Evolutionary conservation across 148 eudicot species (phyloP), one percentile per base, ranked within the genome.

Genomic region (Spergularia marina): DNA sequence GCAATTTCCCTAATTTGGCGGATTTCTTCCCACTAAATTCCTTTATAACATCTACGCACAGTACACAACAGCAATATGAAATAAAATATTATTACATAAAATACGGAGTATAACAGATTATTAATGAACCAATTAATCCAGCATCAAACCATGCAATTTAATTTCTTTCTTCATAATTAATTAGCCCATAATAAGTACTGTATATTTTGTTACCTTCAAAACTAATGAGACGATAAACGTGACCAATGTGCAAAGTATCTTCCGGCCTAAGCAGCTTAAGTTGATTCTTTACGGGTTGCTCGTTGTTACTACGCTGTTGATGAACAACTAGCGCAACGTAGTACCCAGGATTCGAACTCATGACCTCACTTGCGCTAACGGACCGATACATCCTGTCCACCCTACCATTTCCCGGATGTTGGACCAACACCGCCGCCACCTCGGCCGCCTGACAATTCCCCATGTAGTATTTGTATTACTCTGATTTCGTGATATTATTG

Each of bases 361-460:
- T 92, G 84, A 92, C 81, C 65, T 90, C 79, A 15, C 78, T 79
- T 18, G 93, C 97, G 7, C 71, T 80, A 13, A 89, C 78, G 4
- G 93, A 73, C 81, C 81, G 73, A 77, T 85, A 83, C 41, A 87
- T 60, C 76, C 87, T 82, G 40, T 90, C 87, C 6, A 86, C 82
- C 61, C 77, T 88, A 36, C 77, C 87, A 15, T 79, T 71, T 23
- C 74, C 81, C 0, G 89, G 90, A 59, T 90, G 95, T 63, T 83
- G 90, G 40, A 92, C 80, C 81, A 87, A 78, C 84, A 87, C 95
- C 23, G 89, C 71, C 65, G 90, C 90, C 41, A 84, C 88, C 76
- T 89, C 93, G 7, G 90, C 89, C 65, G 96, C 90, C 39, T 92
- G 96, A 69, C 96, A 90, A 74, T 92, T 92, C 75, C 98, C 98